Conservation (phyloP, 2,329 filamentous ascomycete genomes). For the Fusarium incarnatum region DNA sequence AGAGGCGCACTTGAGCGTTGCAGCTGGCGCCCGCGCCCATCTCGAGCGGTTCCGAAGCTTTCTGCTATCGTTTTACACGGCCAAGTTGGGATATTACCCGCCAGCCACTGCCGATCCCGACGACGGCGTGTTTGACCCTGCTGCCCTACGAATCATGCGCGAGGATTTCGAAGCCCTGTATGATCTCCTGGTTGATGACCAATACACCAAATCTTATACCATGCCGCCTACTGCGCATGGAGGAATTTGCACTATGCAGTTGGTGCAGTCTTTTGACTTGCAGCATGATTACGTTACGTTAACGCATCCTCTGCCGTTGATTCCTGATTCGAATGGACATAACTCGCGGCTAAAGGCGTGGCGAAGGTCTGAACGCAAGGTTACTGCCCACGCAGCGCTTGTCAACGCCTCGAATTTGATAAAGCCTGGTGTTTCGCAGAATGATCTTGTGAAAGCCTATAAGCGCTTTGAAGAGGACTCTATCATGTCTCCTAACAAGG, state of each 20-base stretch:
- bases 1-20: constrained; percentile 72
- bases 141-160: constrained; percentile 70
- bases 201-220: constrained; percentile 61
- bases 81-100: constrained; percentile 78
- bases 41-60: constrained; percentile 79
- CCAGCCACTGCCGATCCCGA: constrained; percentile 60
- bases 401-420: constrained; percentile 62
- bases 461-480: constrained; percentile 74
- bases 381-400: constrained; percentile 65
- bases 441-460: constrained; percentile 74
- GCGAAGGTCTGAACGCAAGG: constrained; percentile 61
- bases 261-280: constrained; percentile 73
- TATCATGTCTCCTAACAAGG: constrained; percentile 61
- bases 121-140: constrained; percentile 63
- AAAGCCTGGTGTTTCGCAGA: constrained; percentile 55
- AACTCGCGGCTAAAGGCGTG: constrained; percentile 55
- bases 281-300: constrained; percentile 70
- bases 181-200: constrained; percentile 74
- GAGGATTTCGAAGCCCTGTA: constrained; percentile 79
- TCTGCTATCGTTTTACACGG: constrained; percentile 73
- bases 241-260: constrained; percentile 77
- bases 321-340: constrained; percentile 62
- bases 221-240: constrained; percentile 68
- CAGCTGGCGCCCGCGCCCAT: constrained; percentile 70
- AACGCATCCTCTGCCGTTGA: constrained; percentile 73